phyloP scores from a whole-genome alignment of 2,329 filamentous ascomycete species.

The Onygenales sp. region DNA sequence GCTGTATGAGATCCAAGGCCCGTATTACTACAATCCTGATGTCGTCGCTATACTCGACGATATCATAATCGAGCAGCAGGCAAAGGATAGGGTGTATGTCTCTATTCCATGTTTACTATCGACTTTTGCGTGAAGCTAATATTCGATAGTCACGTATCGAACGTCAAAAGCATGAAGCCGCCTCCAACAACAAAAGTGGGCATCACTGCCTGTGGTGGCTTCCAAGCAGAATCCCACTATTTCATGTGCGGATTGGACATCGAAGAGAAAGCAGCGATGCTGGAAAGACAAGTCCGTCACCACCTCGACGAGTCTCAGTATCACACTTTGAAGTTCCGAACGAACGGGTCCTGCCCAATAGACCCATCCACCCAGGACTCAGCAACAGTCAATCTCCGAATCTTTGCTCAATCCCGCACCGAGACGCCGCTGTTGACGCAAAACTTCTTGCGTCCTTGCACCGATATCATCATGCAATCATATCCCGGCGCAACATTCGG shows the following conservation, averaged over 20 bases:
- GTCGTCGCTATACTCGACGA: constrained; percentile 36
- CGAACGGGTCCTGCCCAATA: constrained; percentile 8
- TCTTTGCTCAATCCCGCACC: constrained; percentile 31
- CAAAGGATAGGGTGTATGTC: constrained; percentile 25
- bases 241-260: constrained; percentile 32
- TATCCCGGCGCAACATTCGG: constrained; percentile 15
- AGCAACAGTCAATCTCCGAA: constrained; percentile 23
- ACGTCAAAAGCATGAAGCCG: constrained; percentile 33
- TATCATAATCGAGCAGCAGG: constrained; percentile 35
- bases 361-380: constrained; percentile 25
- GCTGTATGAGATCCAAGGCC: constrained; percentile 38
- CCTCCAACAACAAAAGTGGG: constrained; percentile 38
- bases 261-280: constrained; percentile 26
- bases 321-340: constrained; percentile 10
- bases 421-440: constrained; percentile 12
- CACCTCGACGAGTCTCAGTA: constrained; percentile 12
- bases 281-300: constrained; percentile 28
- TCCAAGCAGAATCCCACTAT: constrained; percentile 31
- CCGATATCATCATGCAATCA: constrained; percentile 18
- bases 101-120: no score
- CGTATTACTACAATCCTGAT: constrained; percentile 41
- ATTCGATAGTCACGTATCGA: constrained; percentile 19
- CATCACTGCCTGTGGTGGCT: constrained; percentile 30
- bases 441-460: constrained; percentile 14
- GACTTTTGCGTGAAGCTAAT: no score